Percentiles rank a stretch among this genome's conserved stretches.
Conservation (phyloP, 345 rosid genomes). For the Syzygium aqueum region DNA sequence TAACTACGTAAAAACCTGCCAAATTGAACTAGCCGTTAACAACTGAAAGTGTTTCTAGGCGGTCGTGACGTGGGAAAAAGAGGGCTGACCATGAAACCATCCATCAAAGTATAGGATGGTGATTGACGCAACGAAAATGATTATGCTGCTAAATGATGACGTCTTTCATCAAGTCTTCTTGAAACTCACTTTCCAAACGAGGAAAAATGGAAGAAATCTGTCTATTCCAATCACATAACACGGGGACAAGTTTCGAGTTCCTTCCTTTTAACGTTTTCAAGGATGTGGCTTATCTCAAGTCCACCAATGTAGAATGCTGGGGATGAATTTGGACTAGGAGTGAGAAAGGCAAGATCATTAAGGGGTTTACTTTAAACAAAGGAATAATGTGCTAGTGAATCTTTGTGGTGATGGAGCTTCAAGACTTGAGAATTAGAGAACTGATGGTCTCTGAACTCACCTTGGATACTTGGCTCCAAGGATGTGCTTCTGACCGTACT, state of each 20-base stretch:
- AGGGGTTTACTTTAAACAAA: too few relatives aligned
- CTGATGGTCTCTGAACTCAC: constrained; percentile 2
- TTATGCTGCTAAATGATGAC: not conserved
- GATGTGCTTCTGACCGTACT: constrained; percentile 79
- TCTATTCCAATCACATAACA: not conserved
- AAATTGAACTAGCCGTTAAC: too few relatives aligned
- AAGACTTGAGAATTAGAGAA: not conserved
- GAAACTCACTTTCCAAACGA: not conserved
- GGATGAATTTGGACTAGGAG: not conserved
- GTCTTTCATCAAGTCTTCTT: not conserved
- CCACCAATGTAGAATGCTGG: not conserved
- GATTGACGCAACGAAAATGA: not conserved
- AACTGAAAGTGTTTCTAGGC: too few relatives aligned
- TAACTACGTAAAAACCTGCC: not conserved
- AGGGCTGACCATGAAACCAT: too few relatives aligned
- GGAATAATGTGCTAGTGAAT: not conserved
- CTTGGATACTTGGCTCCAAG: constrained; percentile 73
- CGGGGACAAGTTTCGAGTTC: not conserved
- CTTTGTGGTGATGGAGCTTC: not conserved
- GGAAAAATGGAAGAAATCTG: not conserved
- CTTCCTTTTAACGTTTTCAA: not conserved
- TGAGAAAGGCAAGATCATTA: not conserved
- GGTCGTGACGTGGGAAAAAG: too few relatives aligned
- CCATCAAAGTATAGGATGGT: not conserved
- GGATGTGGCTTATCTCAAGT: not conserved